phyloP scores from a whole-genome alignment of 257 asterid genomes.

The Linderniella brevidens region DNA sequence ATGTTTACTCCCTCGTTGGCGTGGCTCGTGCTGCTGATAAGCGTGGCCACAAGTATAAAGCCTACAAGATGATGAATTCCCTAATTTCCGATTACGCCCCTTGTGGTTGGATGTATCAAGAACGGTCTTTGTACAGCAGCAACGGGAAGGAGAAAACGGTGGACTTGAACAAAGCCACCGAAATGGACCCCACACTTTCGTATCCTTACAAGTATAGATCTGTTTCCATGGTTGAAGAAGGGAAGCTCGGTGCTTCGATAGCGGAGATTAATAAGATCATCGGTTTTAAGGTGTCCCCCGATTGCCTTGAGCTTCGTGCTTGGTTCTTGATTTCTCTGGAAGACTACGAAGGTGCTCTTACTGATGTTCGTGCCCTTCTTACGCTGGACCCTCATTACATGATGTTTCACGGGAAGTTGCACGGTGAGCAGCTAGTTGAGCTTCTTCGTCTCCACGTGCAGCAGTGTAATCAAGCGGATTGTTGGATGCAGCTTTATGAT shows the following conservation, averaged over 20 bases:
- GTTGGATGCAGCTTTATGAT: constrained; percentile 92
- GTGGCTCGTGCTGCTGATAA: constrained; percentile 64
- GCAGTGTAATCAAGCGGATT: constrained; percentile 80
- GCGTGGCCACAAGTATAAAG: constrained; percentile 82
- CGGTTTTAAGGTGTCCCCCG: constrained; percentile 73
- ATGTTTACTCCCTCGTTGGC: constrained; percentile 67
- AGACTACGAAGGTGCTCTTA: constrained; percentile 69
- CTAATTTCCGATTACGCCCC: constrained; percentile 52
- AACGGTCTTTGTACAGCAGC: constrained; percentile 58
- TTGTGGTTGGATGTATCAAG: constrained; percentile 97
- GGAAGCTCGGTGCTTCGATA: constrained; percentile 39
- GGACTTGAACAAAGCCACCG: constrained; percentile 70
- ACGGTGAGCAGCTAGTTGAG: constrained; percentile 56
- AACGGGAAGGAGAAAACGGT: constrained; percentile 50
- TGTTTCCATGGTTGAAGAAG: constrained; percentile 43
- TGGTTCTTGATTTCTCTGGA: constrained; percentile 65
- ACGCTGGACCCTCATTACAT: constrained; percentile 69
- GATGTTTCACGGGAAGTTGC: constrained; percentile 80
- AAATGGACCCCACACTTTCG: constrained; percentile 78
- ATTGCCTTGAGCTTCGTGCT: constrained; percentile 90
- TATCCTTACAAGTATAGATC: constrained; percentile 82
- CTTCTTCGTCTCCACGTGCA: constrained; percentile 41
- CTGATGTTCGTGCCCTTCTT: constrained; percentile 69
- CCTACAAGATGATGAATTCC: constrained; percentile 63
- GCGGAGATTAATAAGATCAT: constrained; percentile 65